Conservation (phyloP, 805 yeast genomes). For the Candida sanyiensis region DNA sequence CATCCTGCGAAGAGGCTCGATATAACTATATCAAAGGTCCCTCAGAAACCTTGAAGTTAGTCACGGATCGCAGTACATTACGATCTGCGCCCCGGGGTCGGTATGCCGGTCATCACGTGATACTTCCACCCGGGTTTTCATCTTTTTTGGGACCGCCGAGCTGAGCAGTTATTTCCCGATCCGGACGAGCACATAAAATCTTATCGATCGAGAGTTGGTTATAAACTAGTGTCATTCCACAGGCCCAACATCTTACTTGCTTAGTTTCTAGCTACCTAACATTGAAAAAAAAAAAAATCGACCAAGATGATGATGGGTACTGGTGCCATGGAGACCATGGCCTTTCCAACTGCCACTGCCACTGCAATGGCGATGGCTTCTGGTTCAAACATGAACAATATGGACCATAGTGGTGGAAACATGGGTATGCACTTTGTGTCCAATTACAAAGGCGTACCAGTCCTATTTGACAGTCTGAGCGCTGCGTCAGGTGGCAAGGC, state of each 20-base stretch:
- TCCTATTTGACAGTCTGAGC: constrained; percentile 47
- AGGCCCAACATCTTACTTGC: too few relatives aligned
- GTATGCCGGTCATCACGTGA: too few relatives aligned
- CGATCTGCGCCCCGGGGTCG: too few relatives aligned
- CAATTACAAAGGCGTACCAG: constrained; percentile 49
- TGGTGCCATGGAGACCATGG: constrained; percentile 19
- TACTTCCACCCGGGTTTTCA: neutral
- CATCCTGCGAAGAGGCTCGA: too few relatives aligned
- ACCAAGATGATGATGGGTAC: constrained; percentile 27
- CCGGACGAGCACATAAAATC: constrained; percentile 10
- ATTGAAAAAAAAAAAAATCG: neutral
- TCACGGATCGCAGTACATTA: too few relatives aligned
- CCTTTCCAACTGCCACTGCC: constrained; percentile 12
- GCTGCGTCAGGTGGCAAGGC: constrained; percentile 57
- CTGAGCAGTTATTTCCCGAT: constrained; percentile 13
- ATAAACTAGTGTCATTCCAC: too few relatives aligned
- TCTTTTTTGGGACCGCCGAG: too few relatives aligned
- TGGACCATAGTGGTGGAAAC: constrained; percentile 5
- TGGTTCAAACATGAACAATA: constrained; percentile 14
- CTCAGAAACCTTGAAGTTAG: too few relatives aligned
- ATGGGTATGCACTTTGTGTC: constrained; percentile 60
- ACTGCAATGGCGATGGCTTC: constrained; percentile 29
- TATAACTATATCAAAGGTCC: too few relatives aligned
- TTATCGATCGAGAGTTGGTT: neutral
- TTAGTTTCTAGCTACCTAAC: neutral